Percentiles rank a stretch among this genome's conserved stretches.
Evolutionary conservation across 345 rosid genomes (phyloP).

Genomic region (Brassica incana): DNA sequence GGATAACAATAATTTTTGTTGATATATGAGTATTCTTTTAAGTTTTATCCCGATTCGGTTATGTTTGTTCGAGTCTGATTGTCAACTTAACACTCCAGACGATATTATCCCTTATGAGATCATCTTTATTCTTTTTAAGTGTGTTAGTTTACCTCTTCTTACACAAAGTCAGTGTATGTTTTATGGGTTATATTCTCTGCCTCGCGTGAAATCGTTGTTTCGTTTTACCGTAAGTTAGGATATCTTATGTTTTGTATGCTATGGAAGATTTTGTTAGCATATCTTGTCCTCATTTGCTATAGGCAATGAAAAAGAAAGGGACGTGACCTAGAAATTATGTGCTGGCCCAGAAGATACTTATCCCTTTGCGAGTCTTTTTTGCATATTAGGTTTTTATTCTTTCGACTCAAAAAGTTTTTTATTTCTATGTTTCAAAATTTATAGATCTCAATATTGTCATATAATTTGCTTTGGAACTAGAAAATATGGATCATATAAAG

Average conservation of each 20-base stretch:
- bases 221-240: not conserved
- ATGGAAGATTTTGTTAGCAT: constrained; percentile 1
- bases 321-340: constrained; percentile 18
- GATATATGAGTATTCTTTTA: too few relatives aligned
- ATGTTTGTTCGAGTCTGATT: not conserved
- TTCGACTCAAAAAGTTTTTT: not conserved
- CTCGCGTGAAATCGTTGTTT: not conserved
- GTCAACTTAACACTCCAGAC: not conserved
- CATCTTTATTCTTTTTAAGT: not conserved
- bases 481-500: not conserved
- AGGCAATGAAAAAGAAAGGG: constrained; percentile 25
- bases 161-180: not conserved
- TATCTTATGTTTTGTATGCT: not conserved
- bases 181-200: not conserved
- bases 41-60: not conserved
- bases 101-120: not conserved
- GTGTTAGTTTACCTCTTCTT: not conserved
- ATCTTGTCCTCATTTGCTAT: constrained; percentile 15
- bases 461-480: not conserved
- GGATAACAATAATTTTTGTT: too few relatives aligned
- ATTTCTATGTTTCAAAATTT: not conserved
- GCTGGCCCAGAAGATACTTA: constrained; percentile 19
- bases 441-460: not conserved
- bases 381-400: not conserved
- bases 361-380: constrained; percentile 22